Evolutionary conservation across 345 rosid species (phyloP).

Genomic region (Linum usitatissimum): DNA sequence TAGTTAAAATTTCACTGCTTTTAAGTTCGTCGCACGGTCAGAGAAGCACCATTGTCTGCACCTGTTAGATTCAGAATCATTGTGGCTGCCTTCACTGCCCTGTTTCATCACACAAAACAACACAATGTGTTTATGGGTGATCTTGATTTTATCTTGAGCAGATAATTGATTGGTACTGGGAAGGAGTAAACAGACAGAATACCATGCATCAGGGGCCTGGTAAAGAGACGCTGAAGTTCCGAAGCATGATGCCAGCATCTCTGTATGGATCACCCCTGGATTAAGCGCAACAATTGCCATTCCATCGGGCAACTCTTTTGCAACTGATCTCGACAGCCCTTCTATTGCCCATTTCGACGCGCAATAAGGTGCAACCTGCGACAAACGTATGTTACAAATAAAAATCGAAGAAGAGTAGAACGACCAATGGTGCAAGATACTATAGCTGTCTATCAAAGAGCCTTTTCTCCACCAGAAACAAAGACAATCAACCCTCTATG

Average conservation of each 20-base stretch:
- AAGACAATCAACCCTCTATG: too few species aligned
- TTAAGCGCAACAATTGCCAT: constrained; percentile 82
- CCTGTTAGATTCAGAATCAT: constrained; percentile 73
- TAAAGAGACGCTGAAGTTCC: constrained; percentile 68
- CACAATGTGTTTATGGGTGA: not conserved
- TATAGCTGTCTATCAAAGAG: too few species aligned
- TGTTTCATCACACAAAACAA: constrained; percentile 12
- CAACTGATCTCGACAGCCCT: constrained; percentile 86
- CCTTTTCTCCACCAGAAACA: too few species aligned
- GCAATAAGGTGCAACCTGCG: constrained; percentile 94
- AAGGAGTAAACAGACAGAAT: constrained; percentile 7
- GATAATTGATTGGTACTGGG: not conserved
- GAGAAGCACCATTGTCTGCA: constrained; percentile 87
- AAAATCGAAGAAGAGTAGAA: not conserved
- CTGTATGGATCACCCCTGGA: constrained; percentile 92
- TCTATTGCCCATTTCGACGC: constrained; percentile 98
- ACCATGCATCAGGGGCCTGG: constrained; percentile 92
- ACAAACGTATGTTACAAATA: not conserved
- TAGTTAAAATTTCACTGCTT: too few species aligned
- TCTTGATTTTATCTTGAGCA: not conserved
- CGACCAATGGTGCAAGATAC: too few species aligned
- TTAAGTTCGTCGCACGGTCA: constrained; percentile 41
- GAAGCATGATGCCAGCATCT: constrained; percentile 79
- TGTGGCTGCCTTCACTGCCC: constrained; percentile 86
- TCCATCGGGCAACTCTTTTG: constrained; percentile 81